Evolutionary conservation across 1,139 yeast genomes (phyloP), one percentile per base, ranked within the genome.

Genomic region (Blastobotrys capitulatus): DNA sequence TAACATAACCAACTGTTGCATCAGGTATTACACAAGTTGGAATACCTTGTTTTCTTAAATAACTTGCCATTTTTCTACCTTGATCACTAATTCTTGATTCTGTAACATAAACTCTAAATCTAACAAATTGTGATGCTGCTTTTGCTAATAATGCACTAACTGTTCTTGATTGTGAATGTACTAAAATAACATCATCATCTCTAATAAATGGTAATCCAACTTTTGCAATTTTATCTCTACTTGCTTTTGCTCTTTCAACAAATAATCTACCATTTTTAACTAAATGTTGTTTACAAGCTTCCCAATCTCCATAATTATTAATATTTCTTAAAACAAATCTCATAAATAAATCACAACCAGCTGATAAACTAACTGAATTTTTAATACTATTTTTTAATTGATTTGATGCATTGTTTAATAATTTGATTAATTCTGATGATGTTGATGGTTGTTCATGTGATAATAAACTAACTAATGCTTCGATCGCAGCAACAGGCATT

Each of bases 401-500:
- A 44, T 77, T 78, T 12, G 87, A 85, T 40, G 95, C 94, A 48
- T 80, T 78, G 52, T 85, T 84, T 51, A 92, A 80, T 16, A 89
- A 73, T 49, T 82, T 85, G 64, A 89, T 90, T 62, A 92, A 77
- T 66, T 94, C 98, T 1, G 97, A 86, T 1, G 96, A 87, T 0
- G 99, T 94, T 4, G 88, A 77, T 2, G 97, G 97, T 64, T 88
- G 88, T 59, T 88, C 84, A 46, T 82, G 79, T 55, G 83, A 76
- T 38, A 94, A 71, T 71, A 92, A 78, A 6, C 94, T 85, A 27
- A 92, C 96, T 48, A 94, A 73, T 19, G 96, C 82, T 68, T 92
- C 97, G 62, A 94, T 94, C 46, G 98, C 98, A 47, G 98, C 99
- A 38, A 94, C 87, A 4, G 99, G 99, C 97, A 90, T 94, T 12